Base-by-base conservation (phyloP, 2,329 filamentous ascomycete genomes). In the Fusarium tjaetaba region DNA sequence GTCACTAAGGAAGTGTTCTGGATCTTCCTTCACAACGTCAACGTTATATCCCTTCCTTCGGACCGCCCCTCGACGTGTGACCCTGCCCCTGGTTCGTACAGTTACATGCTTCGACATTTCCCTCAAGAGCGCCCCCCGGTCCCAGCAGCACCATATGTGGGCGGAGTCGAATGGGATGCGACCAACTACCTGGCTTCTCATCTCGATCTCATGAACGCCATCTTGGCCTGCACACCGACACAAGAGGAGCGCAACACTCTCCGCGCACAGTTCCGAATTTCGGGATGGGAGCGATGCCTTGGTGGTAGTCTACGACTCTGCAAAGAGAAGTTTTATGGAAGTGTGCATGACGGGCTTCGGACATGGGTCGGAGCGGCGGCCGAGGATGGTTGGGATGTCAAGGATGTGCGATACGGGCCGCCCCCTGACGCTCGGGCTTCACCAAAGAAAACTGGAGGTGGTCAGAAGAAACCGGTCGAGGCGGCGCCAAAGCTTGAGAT, bases 1-100 rank as follows among this genome's bases (percentile, higher is more conserved):
- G 96, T 98, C 53, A 97, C 95, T 46, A 98, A 98, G 82, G 96
- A 99, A 81, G 96, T 98, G 34, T 99, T 99, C 81, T 99, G 96
- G 96, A 98, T 98, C 80, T 99, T 98, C 84, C 87, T 98, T 61
- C 96, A 98, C 82, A 93, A 97, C 76, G 87, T 97, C 65, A 98
- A 98, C 78, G 92, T 98, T 51, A 89, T 98, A 42, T 88, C 94
- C 28, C 82, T 93, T 39, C 89, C 91, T 4, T 78, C 83, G 39
- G 84, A 86, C 18, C 75, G 69, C 70, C 78, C 69, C 52, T 61
- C 76, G 74, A 75, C 65, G 79, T 82, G 76, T 62, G 78, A 78
- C 42, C 55, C 80, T 81, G 36, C 82, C 58, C 57, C 51, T 56
- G 65, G 84, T n/a, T 81, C 81, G 41, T 88, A 88, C 74, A 86